Conservation (phyloP, 768 basidiomycete species). For the Sarcodon aspratus region DNA sequence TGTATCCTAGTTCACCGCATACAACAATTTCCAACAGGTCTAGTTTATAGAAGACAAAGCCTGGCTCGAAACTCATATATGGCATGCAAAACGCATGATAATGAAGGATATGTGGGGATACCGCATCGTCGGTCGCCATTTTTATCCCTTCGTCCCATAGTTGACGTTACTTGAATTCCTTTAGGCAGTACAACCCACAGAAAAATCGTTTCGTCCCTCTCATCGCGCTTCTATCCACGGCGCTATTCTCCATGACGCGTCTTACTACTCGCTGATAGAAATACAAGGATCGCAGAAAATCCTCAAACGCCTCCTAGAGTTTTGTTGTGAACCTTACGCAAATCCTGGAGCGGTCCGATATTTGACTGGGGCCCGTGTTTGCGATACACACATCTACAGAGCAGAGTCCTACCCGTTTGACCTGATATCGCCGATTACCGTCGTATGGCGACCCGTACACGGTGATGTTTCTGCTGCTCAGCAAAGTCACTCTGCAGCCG, state of each 20-base stretch:
- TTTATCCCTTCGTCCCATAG: background rate
- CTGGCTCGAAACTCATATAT: slow-evolving; percentile 95
- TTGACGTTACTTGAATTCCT: background rate
- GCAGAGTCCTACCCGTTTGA: slow-evolving; percentile 52
- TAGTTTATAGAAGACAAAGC: slow-evolving; percentile 55
- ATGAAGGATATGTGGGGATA: slow-evolving; percentile 94
- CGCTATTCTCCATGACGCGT: slow-evolving; percentile 83
- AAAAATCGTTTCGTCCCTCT: slow-evolving; percentile 87
- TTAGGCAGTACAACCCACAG: slow-evolving; percentile 78
- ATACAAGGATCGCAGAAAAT: slow-evolving; percentile 51
- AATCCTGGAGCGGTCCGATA: slow-evolving; percentile 54
- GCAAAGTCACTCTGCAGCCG: background rate
- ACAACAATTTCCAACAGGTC: background rate
- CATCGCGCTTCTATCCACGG: slow-evolving; percentile 81
- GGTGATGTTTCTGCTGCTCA: background rate
- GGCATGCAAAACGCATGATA: slow-evolving; percentile 95
- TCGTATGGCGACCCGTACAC: slow-evolving; percentile 57
- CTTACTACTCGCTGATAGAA: slow-evolving; percentile 72
- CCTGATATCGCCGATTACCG: slow-evolving; percentile 55
- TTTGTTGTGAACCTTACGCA: slow-evolving; percentile 55
- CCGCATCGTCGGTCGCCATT: slow-evolving; percentile 45
- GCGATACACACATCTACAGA: slow-evolving; percentile 59
- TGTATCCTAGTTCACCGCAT: slow-evolving; percentile 3
- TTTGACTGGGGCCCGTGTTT: slow-evolving; percentile 50
- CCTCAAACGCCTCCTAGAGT: slow-evolving; percentile 38